Evolutionary conservation across 176 grass and related monocot species (phyloP).

Genomic region (Thalia dealbata): DNA sequence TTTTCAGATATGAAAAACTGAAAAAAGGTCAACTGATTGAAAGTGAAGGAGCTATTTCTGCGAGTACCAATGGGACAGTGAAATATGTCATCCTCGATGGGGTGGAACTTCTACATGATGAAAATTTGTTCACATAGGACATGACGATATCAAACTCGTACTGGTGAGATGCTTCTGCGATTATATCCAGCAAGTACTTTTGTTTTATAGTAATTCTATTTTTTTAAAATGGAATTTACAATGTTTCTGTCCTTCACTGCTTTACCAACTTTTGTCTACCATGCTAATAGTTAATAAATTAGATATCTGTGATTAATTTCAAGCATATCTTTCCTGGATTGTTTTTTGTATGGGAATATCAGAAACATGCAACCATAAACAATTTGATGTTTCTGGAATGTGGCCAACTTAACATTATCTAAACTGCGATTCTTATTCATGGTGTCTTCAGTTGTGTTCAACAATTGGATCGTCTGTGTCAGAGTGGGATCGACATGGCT

Average conservation of each 20-base stretch:
- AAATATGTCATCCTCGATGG: conserved; percentile 96
- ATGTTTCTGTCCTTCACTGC: background rate
- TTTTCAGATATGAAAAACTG: conserved; percentile 82
- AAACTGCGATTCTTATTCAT: too few species aligned
- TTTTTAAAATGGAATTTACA: too few species aligned
- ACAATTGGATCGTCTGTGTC: background rate
- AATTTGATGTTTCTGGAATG: too few species aligned
- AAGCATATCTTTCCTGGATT: background rate
- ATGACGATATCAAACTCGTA: background rate
- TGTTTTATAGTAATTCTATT: too few species aligned
- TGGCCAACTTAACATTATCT: too few species aligned
- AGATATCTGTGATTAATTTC: too few species aligned
- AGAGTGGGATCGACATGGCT: background rate
- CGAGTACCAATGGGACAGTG: conserved; percentile 43
- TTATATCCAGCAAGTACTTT: background rate
- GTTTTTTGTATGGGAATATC: too few species aligned
- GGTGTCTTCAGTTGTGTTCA: background rate
- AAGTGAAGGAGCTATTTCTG: conserved; percentile 35
- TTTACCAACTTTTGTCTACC: background rate
- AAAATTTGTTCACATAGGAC: background rate
- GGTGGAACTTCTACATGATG: conserved; percentile 38
- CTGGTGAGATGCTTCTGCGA: background rate
- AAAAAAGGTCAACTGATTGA: conserved; percentile 47
- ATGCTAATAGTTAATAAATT: background rate
- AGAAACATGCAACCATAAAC: too few species aligned